Conservation (phyloP, 352 stramenopile genomes). For the Phytophthora cryptogea region DNA sequence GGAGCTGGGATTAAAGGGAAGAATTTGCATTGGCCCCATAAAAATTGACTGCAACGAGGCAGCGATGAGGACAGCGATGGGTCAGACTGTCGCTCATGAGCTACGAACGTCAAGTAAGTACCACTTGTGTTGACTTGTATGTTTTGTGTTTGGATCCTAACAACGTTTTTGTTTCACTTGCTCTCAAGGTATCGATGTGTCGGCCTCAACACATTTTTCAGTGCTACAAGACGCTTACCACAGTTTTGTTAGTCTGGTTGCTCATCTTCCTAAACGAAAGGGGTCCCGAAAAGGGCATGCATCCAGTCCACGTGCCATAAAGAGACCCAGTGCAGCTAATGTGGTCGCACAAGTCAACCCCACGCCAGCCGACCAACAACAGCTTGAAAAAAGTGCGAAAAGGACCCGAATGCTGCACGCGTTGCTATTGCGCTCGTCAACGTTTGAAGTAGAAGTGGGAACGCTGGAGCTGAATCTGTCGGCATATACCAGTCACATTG, state of each 20-base stretch:
- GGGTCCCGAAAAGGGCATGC: constrained; percentile 2
- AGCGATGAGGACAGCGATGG: constrained; percentile 39
- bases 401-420: constrained; percentile 57
- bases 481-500: constrained; percentile 50
- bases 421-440: constrained; percentile 55
- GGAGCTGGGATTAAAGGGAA: constrained; percentile 60
- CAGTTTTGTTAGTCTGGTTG: constrained; percentile 49
- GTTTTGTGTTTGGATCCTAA: background rate
- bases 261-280: constrained; percentile 37
- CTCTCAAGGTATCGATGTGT: constrained; percentile 28
- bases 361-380: constrained; percentile 10
- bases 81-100: constrained; percentile 16
- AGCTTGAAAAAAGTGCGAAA: constrained; percentile 35
- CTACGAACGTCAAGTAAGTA: constrained; percentile 21
- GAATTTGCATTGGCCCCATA: constrained; percentile 59
- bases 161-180: background rate
- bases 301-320: constrained; percentile 18
- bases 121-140: background rate
- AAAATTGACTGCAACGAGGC: constrained; percentile 69
- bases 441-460: constrained; percentile 52
- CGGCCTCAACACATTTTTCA: constrained; percentile 48
- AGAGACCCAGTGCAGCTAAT: constrained; percentile 10
- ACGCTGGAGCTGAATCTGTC: constrained; percentile 53
- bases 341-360: background rate
- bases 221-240: constrained; percentile 52